Base-by-base conservation (phyloP, 164 flowering plant genomes). In the Malania oleifera region DNA sequence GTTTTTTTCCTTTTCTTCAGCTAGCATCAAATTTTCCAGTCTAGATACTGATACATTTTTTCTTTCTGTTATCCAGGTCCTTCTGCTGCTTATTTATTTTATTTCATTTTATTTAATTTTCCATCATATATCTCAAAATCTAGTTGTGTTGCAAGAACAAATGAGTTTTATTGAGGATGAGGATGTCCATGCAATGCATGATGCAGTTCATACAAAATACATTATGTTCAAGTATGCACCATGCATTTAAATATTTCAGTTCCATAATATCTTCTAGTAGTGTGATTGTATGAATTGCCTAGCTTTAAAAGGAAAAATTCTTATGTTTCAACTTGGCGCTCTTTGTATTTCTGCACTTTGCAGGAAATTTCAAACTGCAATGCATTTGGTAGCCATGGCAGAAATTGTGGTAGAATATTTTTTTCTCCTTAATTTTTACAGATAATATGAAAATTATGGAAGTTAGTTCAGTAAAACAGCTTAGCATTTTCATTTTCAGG, bases 341-440 rank as follows among this genome's bases (percentile, higher is more conserved):
- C 13, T 52, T 25, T 62, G 25, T 45, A 48, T 26, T 67, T 40
- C 31, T 66, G 29, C 53, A n/a, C 44, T 57, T 15, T 67, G 19
- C 79, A 93, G 98, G 83, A 93, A 89, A 74, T 89, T 93, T 71
- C 90, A 81, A 71, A 74, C 70, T 40, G 91, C 89, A 52, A 89
- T 89, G 96, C 89, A 84, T 65, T 75, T 86, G 24, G 79, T 84
- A 43, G 92, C 87, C 2, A 56, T 84, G 62, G 82, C 83, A 57
- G 96, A 93, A 75, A 75, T 75, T 38, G 65, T 81, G 84, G 98
- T 89, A 81, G 78, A 37, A 26, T 41, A 7, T 60, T 15, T 1
- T 43, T 2, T 38, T 54, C 22, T 40, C 31, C 11, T 49, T 24
- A 1, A 17, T 52, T 7, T 22, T n/a, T 10, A 44, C 24, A 19